Evolutionary conservation across 1,139 yeast genomes (phyloP).

Genomic region (Magnusiomyces tetraspermus): DNA sequence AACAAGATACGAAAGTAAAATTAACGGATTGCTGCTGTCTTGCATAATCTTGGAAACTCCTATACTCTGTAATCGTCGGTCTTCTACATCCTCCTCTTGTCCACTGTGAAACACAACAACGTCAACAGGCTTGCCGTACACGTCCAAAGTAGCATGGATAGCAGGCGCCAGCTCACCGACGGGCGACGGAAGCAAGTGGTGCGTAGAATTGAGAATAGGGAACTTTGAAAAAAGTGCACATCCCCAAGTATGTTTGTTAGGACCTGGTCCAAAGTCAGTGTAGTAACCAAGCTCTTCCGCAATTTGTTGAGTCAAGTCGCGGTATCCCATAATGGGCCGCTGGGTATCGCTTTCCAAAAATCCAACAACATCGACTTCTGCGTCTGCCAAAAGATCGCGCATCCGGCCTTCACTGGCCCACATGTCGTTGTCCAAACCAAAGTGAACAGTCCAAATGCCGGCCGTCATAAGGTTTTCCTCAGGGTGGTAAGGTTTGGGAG

Average conservation of each 20-base stretch:
- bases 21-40: conserved; percentile 61
- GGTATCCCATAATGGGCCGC: conserved; percentile 85
- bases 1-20: conserved; percentile 80
- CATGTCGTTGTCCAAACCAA: conserved; percentile 94
- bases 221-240: conserved; percentile 84
- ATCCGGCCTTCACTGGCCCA: conserved; percentile 94
- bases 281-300: conserved; percentile 94
- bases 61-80: conserved; percentile 76
- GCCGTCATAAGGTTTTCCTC: conserved; percentile 73
- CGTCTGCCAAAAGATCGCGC: conserved; percentile 71
- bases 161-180: conserved; percentile 98
- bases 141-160: conserved; percentile 87
- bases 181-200: conserved; percentile 87
- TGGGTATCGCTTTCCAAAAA: conserved; percentile 88
- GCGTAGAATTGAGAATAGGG: conserved; percentile 84
- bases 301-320: conserved; percentile 83
- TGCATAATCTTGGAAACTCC: conserved; percentile 77
- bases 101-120: conserved; percentile 97
- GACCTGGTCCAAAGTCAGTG: conserved; percentile 95
- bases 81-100: conserved; percentile 94
- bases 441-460: conserved; percentile 97
- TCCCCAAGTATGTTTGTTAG: conserved; percentile 98
- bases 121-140: conserved; percentile 77
- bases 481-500: conserved; percentile 68
- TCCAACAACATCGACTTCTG: conserved; percentile 86